Evolutionary conservation across 345 rosid genomes (phyloP), one percentile per base, ranked within the genome.

Genomic region (Hirschfeldia incana): DNA sequence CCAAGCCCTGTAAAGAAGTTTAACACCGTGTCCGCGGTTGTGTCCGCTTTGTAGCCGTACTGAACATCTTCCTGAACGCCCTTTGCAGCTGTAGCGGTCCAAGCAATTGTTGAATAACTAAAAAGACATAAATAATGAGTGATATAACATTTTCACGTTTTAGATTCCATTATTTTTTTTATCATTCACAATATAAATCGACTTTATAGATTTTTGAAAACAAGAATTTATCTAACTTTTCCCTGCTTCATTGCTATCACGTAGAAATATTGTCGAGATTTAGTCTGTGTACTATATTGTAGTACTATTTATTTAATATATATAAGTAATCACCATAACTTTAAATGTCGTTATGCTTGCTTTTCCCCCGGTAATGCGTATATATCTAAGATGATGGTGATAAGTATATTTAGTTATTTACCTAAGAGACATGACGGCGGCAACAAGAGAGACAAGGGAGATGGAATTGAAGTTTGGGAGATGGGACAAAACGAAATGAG

Each of bases 401-500:
- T 34, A 5, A 75, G 8, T 2, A 29, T 29, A 29, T 1, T 0
- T 57, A 29, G n/a, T n/a, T 53, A 4, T 32, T 29, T 80, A 87
- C 89, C 89, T 83, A 59, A 91, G 73, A 44, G 93, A 89, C 96
- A 89, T 91, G 74, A 81, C 78, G 4, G 96, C 90, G 0, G 93
- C 93, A 1, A 87, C 89, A 0, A 85, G 58, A 63, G 96, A 91
- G 76, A 91, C 85, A 2, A 39, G 78, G 0, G 88, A 73, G 77
- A 91, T 82, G 72, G 93, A 87, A 32, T 85, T 88, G 83, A 89
- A 84, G 70, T 88, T 88, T 51, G 93, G 91, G 69, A 88, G 82
- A 74, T 88, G 93, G 67, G 90, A 85, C 58, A 89, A 86, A 44
- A 89, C 68, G 12, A 89, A 86, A 79, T 91, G 93, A 57, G 86